Conservation (phyloP, 805 yeast genomes). For the Osmozyma mogii region DNA sequence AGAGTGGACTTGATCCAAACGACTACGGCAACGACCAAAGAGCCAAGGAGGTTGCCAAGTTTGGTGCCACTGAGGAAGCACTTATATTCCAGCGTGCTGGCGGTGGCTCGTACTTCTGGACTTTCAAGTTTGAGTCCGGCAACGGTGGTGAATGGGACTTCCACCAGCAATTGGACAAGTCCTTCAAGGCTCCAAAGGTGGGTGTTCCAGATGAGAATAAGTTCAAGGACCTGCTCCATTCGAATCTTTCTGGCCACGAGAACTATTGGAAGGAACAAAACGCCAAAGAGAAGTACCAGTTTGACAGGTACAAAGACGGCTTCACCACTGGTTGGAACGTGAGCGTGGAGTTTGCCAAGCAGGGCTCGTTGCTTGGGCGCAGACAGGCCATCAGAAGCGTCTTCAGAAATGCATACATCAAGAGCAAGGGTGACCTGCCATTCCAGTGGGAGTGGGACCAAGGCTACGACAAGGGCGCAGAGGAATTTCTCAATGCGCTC, state of each 20-base stretch:
- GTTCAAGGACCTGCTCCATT: slow-evolving; percentile 32
- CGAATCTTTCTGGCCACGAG: slow-evolving; percentile 39
- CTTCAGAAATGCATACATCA: slow-evolving; percentile 55
- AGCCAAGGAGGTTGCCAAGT: slow-evolving; percentile 47
- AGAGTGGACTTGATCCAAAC: slow-evolving; percentile 21
- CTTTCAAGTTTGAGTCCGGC: slow-evolving; percentile 77
- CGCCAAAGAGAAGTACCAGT: slow-evolving; percentile 60
- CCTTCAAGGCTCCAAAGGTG: slow-evolving; percentile 16
- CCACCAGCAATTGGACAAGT: slow-evolving; percentile 57
- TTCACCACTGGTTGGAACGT: slow-evolving; percentile 72
- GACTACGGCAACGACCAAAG: slow-evolving; percentile 30
- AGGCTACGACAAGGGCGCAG: slow-evolving; percentile 64
- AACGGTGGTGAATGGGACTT: slow-evolving; percentile 98
- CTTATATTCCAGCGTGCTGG: slow-evolving; percentile 46
- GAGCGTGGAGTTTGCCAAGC: slow-evolving; percentile 54
- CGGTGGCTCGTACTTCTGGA: slow-evolving; percentile 85
- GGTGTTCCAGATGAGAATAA: slow-evolving; percentile 32
- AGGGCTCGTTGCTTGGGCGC: slow-evolving; percentile 71
- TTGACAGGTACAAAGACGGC: slow-evolving; percentile 76
- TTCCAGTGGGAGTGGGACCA: slow-evolving; percentile 86
- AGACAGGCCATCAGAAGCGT: slow-evolving; percentile 43
- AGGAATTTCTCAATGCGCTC: slow-evolving; percentile 23
- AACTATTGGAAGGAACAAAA: slow-evolving; percentile 62
- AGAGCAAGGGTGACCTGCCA: slow-evolving; percentile 45
- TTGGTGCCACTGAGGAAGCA: slow-evolving; percentile 48